phyloP scores from a whole-genome alignment of 1,139 yeast species.

The Debaryomyces psychrophilus region DNA sequence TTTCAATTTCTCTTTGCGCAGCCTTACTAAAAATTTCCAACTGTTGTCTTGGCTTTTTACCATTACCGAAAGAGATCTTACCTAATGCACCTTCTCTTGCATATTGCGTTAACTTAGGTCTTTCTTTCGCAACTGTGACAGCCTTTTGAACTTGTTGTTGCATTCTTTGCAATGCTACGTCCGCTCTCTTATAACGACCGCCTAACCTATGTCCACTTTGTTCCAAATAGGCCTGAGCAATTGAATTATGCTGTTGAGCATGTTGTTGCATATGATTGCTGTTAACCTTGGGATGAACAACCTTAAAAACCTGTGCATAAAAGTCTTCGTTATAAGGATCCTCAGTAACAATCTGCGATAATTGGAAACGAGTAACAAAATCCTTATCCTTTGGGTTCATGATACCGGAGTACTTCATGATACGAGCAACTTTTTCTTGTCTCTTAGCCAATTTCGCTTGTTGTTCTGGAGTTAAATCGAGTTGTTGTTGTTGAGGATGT shows the following conservation, averaged over 20 bases:
- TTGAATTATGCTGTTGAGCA: conserved; percentile 58
- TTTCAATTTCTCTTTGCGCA: conserved; percentile 50
- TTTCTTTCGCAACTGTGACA: conserved; percentile 90
- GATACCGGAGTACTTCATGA: conserved; percentile 83
- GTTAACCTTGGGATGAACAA: conserved; percentile 67
- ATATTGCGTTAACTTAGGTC: conserved; percentile 72
- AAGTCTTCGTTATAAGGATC: conserved; percentile 98
- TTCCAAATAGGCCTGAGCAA: conserved; percentile 93
- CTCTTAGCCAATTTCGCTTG: conserved; percentile 63
- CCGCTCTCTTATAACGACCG: conserved; percentile 87
- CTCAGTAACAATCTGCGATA: conserved; percentile 93
- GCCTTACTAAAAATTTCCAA: conserved; percentile 67
- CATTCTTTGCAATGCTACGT: conserved; percentile 94
- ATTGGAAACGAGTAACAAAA: conserved; percentile 89
- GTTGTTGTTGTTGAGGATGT: conserved; percentile 22
- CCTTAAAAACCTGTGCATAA: conserved; percentile 90
- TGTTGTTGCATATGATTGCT: conserved; percentile 43
- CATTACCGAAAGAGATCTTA: conserved; percentile 77
- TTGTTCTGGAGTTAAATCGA: conserved; percentile 47
- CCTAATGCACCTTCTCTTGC: conserved; percentile 91
- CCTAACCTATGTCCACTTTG: conserved; percentile 92
- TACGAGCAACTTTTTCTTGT: conserved; percentile 78
- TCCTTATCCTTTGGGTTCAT: conserved; percentile 98
- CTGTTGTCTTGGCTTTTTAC: conserved; percentile 88
- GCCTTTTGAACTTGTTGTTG: conserved; percentile 98